A percentile compares a stretch with the other conserved stretches of the same genome.
phyloP scores from a whole-genome alignment of 2,329 filamentous ascomycete genomes.

The Fusarium sp. region DNA sequence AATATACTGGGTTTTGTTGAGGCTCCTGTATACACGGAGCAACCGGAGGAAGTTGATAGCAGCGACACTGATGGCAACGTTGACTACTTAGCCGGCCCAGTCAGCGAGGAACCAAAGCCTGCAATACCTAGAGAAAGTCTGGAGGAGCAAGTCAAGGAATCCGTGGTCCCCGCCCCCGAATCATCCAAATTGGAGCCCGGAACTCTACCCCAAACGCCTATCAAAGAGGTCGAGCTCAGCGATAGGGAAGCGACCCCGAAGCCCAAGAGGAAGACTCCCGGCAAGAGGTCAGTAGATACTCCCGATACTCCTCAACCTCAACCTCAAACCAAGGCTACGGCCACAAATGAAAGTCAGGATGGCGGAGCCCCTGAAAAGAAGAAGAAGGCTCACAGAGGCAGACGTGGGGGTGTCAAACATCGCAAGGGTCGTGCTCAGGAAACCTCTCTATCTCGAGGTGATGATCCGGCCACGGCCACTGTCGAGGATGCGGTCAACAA shows the following conservation, averaged over 20 bases:
- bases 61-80: slow-evolving; percentile 30
- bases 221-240: slow-evolving; percentile 14
- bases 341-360: slow-evolving; percentile 9
- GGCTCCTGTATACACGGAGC: not conserved
- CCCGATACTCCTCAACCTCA: not conserved
- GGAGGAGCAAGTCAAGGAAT: slow-evolving; percentile 7
- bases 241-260: slow-evolving; percentile 27
- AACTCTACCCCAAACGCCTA: not conserved
- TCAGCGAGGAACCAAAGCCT: not conserved
- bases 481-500: slow-evolving; percentile 71
- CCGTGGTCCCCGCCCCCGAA: slow-evolving; percentile 4
- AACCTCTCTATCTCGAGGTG: slow-evolving; percentile 59
- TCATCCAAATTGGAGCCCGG: slow-evolving; percentile 5
- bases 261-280: not conserved
- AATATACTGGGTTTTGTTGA: slow-evolving; percentile 11
- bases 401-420: slow-evolving; percentile 76
- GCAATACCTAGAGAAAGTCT: not conserved
- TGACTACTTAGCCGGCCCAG: not conserved
- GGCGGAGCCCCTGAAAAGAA: slow-evolving; percentile 59
- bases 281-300: not conserved
- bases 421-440: slow-evolving; percentile 67
- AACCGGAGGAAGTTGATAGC: slow-evolving; percentile 23
- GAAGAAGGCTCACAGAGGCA: slow-evolving; percentile 75
- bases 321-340: not conserved
- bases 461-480: slow-evolving; percentile 54